Evolutionary conservation across 2,329 filamentous ascomycete species (phyloP).

Genomic region (Trichocomaceae sp.): DNA sequence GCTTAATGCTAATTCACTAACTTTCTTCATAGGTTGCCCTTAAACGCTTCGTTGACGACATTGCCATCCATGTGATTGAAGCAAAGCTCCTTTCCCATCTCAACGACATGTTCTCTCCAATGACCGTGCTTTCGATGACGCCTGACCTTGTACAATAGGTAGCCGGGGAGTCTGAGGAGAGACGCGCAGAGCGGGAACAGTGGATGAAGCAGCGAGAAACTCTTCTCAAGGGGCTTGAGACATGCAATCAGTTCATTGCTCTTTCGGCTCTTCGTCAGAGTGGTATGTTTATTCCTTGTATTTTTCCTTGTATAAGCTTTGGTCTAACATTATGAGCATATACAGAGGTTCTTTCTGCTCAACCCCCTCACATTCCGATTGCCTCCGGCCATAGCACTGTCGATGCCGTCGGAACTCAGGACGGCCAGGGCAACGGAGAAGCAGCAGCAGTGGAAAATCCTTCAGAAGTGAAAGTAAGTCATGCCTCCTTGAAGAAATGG

Average conservation of each 20-base stretch:
- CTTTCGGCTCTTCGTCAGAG: not conserved
- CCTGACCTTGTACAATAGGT: conserved; percentile 17
- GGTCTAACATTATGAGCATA: not conserved
- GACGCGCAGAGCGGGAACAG: conserved; percentile 15
- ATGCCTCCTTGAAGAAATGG: not conserved
- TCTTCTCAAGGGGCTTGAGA: conserved; percentile 37
- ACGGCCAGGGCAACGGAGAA: not conserved
- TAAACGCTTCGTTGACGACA: conserved; percentile 36
- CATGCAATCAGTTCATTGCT: conserved; percentile 36
- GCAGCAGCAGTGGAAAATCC: not conserved
- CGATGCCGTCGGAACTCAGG: not conserved
- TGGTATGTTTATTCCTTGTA: not conserved
- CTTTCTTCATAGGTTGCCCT: conserved; percentile 30
- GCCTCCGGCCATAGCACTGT: not conserved
- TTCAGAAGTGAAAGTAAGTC: not conserved
- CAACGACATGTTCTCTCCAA: conserved; percentile 23
- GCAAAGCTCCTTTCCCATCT: conserved; percentile 25
- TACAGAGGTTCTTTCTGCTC: not conserved
- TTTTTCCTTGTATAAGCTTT: not conserved
- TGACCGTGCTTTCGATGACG: conserved; percentile 17
- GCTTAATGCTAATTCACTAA: not conserved
- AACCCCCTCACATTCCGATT: not conserved
- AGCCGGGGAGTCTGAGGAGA: conserved; percentile 21
- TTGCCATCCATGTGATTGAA: conserved; percentile 35
- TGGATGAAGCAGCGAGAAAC: conserved; percentile 23